Base-by-base conservation (phyloP, 2,329 filamentous ascomycete species). In the Westerdykella ornata region DNA sequence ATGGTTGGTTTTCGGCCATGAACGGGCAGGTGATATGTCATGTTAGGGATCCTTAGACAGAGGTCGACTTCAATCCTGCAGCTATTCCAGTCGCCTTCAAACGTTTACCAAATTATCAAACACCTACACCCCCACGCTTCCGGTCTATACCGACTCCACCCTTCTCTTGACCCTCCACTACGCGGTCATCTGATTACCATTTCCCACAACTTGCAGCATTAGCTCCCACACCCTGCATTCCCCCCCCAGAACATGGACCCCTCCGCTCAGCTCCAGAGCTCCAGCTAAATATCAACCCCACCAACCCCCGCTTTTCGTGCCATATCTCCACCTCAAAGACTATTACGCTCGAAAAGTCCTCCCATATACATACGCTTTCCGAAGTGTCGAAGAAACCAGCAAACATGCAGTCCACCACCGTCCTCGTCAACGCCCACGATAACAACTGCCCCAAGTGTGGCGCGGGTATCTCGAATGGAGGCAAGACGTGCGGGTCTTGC, bases 11-110 rank as follows among this genome's bases (percentile, higher is more conserved):
- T 44, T 62, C 60, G 1, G 58, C 65, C 14, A 59, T 70, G 51
- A 63, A 71, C 52, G 69, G 69, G 2, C 64, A 73, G 48, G 51
- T 71, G 15, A 60, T 66, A 28, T 62, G 59, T 42, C 59, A 56
- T 42, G 54, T 62, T 29, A 40, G 37, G 33, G 31, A 33, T 22
- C 32, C 33, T 3, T 36, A 26, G 22, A 8, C 22, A 4, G 3
- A 26, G 12, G 4, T 7, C 8, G 22, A 26, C 9, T 22, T 5
- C 9, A 22, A 9, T 5, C 22, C 4, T n/a, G n/a, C n/a, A n/a
- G n/a, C n/a, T n/a, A n/a, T n/a, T n/a, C n/a, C n/a, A n/a, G n/a
- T n/a, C n/a, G n/a, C 22, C 7, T 26, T 26, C 3, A 26, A 7
- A 11, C 22, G 8, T 9, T 26, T 26, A 26, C 22, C 22, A 26